Percentiles rank a stretch among this genome's conserved stretches.
Conservation (phyloP, 1,284 basidiomycete genomes). For the Irpex sp. region DNA sequence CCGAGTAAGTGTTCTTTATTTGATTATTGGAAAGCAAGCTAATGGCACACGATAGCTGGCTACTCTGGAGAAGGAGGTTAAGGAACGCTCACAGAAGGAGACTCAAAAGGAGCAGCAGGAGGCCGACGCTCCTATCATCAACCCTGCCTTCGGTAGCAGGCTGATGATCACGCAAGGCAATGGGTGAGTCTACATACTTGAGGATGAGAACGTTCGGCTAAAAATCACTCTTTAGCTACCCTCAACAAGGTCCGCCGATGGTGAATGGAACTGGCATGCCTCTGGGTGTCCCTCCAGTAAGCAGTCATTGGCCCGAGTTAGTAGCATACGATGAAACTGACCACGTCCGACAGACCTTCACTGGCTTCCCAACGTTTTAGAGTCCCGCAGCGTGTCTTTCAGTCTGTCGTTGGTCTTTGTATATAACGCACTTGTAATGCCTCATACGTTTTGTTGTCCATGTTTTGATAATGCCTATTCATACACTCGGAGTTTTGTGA, state of each 20-base stretch:
- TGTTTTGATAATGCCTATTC: background rate
- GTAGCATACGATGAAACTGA: background rate
- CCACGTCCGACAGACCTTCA: background rate
- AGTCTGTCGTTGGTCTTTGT: background rate
- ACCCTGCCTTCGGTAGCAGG: slow-evolving; percentile 61
- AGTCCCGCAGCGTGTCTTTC: background rate
- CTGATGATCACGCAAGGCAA: slow-evolving; percentile 67
- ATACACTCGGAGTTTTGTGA: background rate
- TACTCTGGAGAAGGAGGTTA: slow-evolving; percentile 79
- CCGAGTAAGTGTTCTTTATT: slow-evolving; percentile 40
- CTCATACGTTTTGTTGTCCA: background rate
- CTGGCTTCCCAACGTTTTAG: background rate
- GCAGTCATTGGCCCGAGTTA: background rate
- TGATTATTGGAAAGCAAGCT: slow-evolving; percentile 8
- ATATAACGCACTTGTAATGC: background rate
- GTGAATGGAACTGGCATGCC: slow-evolving; percentile 44
- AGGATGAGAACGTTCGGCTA: slow-evolving; percentile 1
- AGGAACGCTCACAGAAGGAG: slow-evolving; percentile 77
- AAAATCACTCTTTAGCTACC: slow-evolving; percentile 27
- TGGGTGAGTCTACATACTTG: slow-evolving; percentile 37
- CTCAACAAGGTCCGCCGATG: slow-evolving; percentile 38
- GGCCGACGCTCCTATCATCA: slow-evolving; percentile 79
- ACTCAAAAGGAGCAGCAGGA: slow-evolving; percentile 85
- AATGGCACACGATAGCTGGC: slow-evolving; percentile 44
- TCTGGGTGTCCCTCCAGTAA: slow-evolving; percentile 28